phyloP scores from a whole-genome alignment of 2,329 filamentous ascomycete species.

The Fusarium staphyleae region DNA sequence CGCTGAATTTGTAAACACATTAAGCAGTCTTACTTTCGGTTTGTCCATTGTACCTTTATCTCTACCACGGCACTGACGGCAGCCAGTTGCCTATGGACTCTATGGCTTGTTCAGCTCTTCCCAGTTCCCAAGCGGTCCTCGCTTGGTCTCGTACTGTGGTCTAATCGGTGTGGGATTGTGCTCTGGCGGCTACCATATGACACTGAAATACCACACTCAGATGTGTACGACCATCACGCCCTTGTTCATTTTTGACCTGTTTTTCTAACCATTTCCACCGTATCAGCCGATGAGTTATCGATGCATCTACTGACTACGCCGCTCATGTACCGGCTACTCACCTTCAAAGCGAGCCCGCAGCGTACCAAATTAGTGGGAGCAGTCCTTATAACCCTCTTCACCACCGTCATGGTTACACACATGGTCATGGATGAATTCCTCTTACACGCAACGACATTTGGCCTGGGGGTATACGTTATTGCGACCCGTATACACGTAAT shows the following conservation, averaged over 20 bases:
- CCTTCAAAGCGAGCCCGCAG: slow-evolving; percentile 41
- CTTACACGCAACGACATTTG: slow-evolving; percentile 49
- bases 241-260: not conserved
- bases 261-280: not conserved
- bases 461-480: slow-evolving; percentile 46
- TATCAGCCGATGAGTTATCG: slow-evolving; percentile 48
- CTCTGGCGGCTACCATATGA: slow-evolving; percentile 47
- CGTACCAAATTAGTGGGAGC: slow-evolving; percentile 37
- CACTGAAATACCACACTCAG: slow-evolving; percentile 46
- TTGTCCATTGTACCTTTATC: not conserved
- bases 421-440: slow-evolving; percentile 54
- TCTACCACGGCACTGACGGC: slow-evolving; percentile 7
- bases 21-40: slow-evolving; percentile 51
- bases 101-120: slow-evolving; percentile 45
- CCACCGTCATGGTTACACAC: slow-evolving; percentile 50
- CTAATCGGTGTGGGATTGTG: slow-evolving; percentile 48
- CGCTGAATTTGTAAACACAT: slow-evolving; percentile 54
- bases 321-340: slow-evolving; percentile 50
- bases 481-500: slow-evolving; percentile 41
- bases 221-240: slow-evolving; percentile 40
- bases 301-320: slow-evolving; percentile 54
- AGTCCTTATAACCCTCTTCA: slow-evolving; percentile 37
- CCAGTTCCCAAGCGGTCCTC: slow-evolving; percentile 31
- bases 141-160: slow-evolving; percentile 48
- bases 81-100: slow-evolving; percentile 47